Conservation (phyloP, 345 rosid species). For the Cardamine occulta region DNA sequence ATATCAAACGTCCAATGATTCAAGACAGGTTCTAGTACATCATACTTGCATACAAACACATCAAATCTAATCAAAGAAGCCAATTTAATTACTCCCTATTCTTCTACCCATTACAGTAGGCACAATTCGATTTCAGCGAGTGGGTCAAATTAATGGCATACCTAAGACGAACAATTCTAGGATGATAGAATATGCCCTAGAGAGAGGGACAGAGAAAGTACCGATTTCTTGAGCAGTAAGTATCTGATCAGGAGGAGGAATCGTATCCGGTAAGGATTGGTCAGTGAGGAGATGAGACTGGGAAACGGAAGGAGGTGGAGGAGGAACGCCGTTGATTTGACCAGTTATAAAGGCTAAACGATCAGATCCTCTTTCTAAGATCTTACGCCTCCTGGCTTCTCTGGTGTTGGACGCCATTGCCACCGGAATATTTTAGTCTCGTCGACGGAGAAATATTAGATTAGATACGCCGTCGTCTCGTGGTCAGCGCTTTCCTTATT, state of each 20-base stretch:
- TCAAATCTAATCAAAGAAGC: conserved; percentile 2
- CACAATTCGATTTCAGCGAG: not conserved
- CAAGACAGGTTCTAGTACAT: not conserved
- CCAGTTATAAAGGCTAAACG: conserved; percentile 84
- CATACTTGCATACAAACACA: conserved; percentile 13
- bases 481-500: not conserved
- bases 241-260: conserved; percentile 29
- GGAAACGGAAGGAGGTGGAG: conserved; percentile 52
- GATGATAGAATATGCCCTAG: not conserved
- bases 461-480: not conserved
- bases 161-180: conserved; percentile 9
- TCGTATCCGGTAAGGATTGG: conserved; percentile 40
- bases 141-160: not conserved
- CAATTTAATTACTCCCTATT: not conserved
- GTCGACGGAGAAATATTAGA: not conserved
- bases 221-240: conserved; percentile 46
- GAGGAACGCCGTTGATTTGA: conserved; percentile 51
- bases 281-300: conserved; percentile 24
- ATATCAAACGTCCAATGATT: not conserved
- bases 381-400: conserved; percentile 81
- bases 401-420: conserved; percentile 57
- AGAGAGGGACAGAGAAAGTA: conserved; percentile 12
- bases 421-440: not conserved
- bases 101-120: not conserved
- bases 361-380: conserved; percentile 75